Evolutionary conservation across 2,329 filamentous ascomycete species (phyloP).

Genomic region (Penicillium italicum): DNA sequence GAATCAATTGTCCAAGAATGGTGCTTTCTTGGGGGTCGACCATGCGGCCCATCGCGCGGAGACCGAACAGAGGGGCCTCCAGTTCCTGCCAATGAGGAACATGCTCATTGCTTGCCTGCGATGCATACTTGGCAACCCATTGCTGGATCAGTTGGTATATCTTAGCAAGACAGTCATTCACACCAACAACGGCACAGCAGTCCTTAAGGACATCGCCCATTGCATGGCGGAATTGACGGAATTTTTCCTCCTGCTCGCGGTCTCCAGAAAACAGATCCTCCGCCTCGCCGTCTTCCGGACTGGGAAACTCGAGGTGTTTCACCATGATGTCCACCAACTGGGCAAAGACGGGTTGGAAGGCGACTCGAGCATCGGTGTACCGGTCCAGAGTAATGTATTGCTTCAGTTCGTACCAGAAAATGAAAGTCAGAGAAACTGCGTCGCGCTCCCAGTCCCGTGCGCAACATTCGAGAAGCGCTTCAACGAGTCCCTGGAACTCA

Average conservation of each 20-base stretch:
- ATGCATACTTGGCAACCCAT: constrained; percentile 81
- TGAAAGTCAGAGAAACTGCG: constrained; percentile 88
- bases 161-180: constrained; percentile 85
- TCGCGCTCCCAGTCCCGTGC: constrained; percentile 83
- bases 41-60: constrained; percentile 96
- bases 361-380: constrained; percentile 75
- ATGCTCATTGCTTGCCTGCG: constrained; percentile 66
- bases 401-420: constrained; percentile 98
- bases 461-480: constrained; percentile 88
- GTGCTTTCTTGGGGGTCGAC: constrained; percentile 83
- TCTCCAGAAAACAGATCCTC: constrained; percentile 89
- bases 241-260: constrained; percentile 92
- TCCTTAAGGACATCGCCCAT: constrained; percentile 99
- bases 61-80: constrained; percentile 89
- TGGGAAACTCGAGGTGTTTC: constrained; percentile 81
- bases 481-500: constrained; percentile 80
- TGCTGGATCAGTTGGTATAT: constrained; percentile 79
- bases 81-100: constrained; percentile 96
- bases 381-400: constrained; percentile 89
- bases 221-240: constrained; percentile 89
- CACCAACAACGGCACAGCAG: constrained; percentile 91
- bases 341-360: constrained; percentile 77
- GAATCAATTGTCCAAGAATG: constrained; percentile 87
- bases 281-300: constrained; percentile 67
- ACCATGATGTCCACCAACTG: constrained; percentile 91